These are phyloP conservation scores for Vanderwaltozyma yarrowii DNA, from an alignment of 805 yeast genomes.

Conservation along the genomic window DNA sequence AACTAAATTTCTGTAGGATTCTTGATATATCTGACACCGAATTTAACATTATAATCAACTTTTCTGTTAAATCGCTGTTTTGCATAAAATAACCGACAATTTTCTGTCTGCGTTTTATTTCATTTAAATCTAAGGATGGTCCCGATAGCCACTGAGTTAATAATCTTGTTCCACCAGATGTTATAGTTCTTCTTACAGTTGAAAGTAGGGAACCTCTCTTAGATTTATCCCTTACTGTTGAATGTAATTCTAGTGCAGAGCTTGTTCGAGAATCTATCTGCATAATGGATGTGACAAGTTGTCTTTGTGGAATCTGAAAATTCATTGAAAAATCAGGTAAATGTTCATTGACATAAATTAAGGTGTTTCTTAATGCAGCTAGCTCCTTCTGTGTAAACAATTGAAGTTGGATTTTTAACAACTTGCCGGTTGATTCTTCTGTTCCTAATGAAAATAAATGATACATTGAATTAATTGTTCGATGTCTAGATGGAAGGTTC, in stretches of 20 bases:
- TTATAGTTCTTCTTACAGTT: slow-evolving; percentile 63
- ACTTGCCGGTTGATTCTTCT: slow-evolving; percentile 16
- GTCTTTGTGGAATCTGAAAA: slow-evolving; percentile 57
- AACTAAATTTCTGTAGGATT: slow-evolving; percentile 47
- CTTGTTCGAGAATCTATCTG: slow-evolving; percentile 76
- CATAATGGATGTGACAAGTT: slow-evolving; percentile 43
- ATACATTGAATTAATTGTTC: slow-evolving; percentile 31
- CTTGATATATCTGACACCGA: slow-evolving; percentile 49
- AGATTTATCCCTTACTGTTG: slow-evolving; percentile 46
- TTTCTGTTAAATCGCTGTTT: slow-evolving; percentile 22
- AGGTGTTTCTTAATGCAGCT: slow-evolving; percentile 49
- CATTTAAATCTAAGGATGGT: slow-evolving; percentile 54
- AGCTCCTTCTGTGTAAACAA: slow-evolving; percentile 38
- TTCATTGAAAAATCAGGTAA: slow-evolving; percentile 57
- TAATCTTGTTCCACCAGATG: slow-evolving; percentile 74
- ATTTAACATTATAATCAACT: slow-evolving; percentile 31
- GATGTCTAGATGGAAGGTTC: slow-evolving; percentile 32
- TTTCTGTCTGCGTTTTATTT: slow-evolving; percentile 47
- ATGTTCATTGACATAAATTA: slow-evolving; percentile 63
- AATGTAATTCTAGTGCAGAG: slow-evolving; percentile 61
- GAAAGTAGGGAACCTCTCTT: slow-evolving; percentile 61
- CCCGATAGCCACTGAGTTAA: slow-evolving; percentile 72
- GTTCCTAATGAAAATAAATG: slow-evolving; percentile 29
- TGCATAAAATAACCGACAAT: slow-evolving; percentile 36
- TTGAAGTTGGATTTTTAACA: slow-evolving; percentile 18